These are phyloP conservation scores for Aspergillus tanneri DNA, from an alignment of 2,329 filamentous ascomycete species.

Conservation along the genomic window DNA sequence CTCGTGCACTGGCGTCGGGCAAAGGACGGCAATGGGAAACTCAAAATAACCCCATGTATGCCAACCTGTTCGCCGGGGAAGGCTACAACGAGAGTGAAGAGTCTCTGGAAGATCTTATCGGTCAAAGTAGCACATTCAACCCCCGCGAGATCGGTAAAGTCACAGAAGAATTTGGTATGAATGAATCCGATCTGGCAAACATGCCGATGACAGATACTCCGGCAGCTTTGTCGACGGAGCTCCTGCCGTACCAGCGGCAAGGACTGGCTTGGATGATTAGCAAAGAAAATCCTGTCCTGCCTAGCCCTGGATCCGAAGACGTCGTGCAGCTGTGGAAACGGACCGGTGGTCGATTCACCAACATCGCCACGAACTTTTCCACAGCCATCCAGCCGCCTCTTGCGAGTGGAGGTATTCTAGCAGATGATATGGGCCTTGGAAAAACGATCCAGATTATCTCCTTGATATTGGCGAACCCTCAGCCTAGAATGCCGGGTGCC, in stretches of 20 bases:
- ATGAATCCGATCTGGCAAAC: constrained; percentile 66
- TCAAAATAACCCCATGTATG: constrained; percentile 30
- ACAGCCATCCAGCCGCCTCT: constrained; percentile 59
- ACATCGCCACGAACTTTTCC: constrained; percentile 70
- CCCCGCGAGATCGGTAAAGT: constrained; percentile 64
- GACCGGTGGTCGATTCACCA: constrained; percentile 54
- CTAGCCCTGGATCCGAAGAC: constrained; percentile 57
- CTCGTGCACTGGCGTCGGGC: constrained; percentile 26
- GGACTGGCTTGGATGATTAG: constrained; percentile 78
- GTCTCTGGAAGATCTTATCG: constrained; percentile 64
- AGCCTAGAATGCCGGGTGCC: constrained; percentile 44
- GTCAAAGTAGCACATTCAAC: constrained; percentile 66
- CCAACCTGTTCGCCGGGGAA: constrained; percentile 36
- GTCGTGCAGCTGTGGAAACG: constrained; percentile 77
- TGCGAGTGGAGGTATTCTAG: constrained; percentile 78
- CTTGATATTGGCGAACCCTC: constrained; percentile 62
- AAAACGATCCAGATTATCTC: constrained; percentile 87
- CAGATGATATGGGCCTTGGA: constrained; percentile 89
- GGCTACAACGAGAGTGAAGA: constrained; percentile 34
- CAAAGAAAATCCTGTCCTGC: constrained; percentile 70
- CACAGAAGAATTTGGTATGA: constrained; percentile 68
- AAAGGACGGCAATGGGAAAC: constrained; percentile 28
- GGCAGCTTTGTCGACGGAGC: constrained; percentile 58
- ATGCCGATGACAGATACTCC: constrained; percentile 75
- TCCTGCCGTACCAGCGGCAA: constrained; percentile 77